phyloP scores from a whole-genome alignment of 2,329 filamentous ascomycete species.

The Akanthomyces dipterigenus region DNA sequence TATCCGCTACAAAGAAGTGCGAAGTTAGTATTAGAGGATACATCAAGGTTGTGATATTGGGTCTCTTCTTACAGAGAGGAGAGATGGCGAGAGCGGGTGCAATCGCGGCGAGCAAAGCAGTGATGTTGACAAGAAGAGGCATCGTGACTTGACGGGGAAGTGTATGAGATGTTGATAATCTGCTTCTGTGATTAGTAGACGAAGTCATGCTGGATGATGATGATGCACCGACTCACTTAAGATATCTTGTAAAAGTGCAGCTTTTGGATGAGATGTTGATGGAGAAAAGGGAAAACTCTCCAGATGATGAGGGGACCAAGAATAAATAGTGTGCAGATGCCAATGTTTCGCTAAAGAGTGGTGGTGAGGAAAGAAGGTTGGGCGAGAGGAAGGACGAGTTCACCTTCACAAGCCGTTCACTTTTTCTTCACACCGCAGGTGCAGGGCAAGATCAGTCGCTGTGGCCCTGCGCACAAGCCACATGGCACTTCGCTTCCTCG shows the following conservation, averaged over 20 bases:
- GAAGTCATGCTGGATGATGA: background rate
- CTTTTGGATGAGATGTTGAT: background rate
- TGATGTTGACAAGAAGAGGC: background rate
- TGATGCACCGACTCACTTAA: background rate
- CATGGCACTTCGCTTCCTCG: background rate
- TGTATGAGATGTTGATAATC: background rate
- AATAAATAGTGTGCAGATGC: background rate
- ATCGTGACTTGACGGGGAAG: background rate
- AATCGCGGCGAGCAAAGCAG: conserved; percentile 6
- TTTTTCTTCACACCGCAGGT: background rate
- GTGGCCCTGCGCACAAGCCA: conserved; percentile 1
- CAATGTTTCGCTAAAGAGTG: background rate
- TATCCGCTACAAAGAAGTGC: conserved; percentile 19
- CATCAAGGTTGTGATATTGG: background rate
- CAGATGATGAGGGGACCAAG: background rate
- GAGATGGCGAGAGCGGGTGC: background rate
- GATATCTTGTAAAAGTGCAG: background rate
- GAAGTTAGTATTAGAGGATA: background rate
- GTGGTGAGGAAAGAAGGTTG: background rate
- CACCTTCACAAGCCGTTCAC: background rate
- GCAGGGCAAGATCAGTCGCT: background rate
- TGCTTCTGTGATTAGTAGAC: background rate
- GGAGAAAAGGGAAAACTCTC: background rate
- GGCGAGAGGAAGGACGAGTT: background rate
- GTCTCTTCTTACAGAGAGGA: background rate